Evolutionary conservation across 1,284 basidiomycete genomes (phyloP), one percentile per base, ranked within the genome.

Genomic region (Anthracocystis setariae): DNA sequence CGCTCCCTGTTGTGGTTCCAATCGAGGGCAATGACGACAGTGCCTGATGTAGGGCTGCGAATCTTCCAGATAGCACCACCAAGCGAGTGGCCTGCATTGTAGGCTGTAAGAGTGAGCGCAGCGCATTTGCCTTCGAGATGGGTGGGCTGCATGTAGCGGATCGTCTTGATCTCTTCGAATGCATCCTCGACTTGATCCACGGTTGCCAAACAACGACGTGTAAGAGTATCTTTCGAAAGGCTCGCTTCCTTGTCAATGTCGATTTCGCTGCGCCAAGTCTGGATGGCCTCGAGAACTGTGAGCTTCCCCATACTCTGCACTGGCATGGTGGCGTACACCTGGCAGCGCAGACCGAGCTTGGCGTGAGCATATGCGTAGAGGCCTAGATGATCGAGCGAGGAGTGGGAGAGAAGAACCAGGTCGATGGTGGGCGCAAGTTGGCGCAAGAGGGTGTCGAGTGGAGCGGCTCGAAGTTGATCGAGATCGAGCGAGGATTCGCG

Each of bases 31-130:
- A 98, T 96, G 27, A 98, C 86, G 18, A 98, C 90, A 3, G 96
- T 98, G 8, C 94, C 95, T 8, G 93, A 92, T 0, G 93, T 94
- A 2, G 96, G 94, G 1, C 94, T 97, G 37, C 96, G 90, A 63
- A 99, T 91, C 83, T 98, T 98, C 94, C 94, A 98, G 71, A 99
- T 91, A 2, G 94, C 94, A 47, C 95, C 96, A 73, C 96, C 96
- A 18, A 99, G 88, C 0, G 93, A 92, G 83, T 98, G 94, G 0
- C 96, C 96, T 12, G 94, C 92, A 71, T 92, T 92, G 85, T 96
- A 97, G 0, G 96, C 94, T 17, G 94, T 96, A 66, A 99, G 91
- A 0, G 95, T 95, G 70, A 98, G 86, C 50, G 70, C 53, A 47
- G 73, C 73, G 23, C 72, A 74, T 37, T 74, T 76, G 91, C 95